Percentiles rank a stretch among this genome's conserved stretches.
phyloP scores from a whole-genome alignment of 73 alveolate species.

The Urostyla sp. region DNA sequence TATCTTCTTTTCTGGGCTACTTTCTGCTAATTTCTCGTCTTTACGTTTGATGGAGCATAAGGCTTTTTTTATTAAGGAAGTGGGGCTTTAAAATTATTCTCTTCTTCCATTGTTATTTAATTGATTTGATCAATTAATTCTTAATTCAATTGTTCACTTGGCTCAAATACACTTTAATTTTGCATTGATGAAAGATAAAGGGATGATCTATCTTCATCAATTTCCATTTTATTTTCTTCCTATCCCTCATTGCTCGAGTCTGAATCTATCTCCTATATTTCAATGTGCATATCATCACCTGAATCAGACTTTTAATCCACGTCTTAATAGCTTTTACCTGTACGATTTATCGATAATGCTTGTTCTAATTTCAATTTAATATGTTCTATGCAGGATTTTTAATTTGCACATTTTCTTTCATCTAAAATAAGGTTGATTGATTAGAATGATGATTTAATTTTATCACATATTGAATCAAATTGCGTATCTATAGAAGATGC shows the following conservation, averaged over 20 bases:
- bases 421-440: slow-evolving; percentile 43
- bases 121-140: too few relatives aligned
- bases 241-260: neutral
- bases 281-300: neutral
- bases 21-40: neutral
- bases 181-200: too few relatives aligned
- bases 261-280: neutral
- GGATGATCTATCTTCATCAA: too few relatives aligned
- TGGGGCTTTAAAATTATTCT: too few relatives aligned
- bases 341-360: neutral
- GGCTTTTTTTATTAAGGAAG: neutral
- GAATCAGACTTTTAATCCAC: neutral
- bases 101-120: slow-evolving; percentile 9
- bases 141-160: too few relatives aligned
- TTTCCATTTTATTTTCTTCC: neutral
- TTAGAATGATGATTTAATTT: slow-evolving; percentile 8
- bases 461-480: slow-evolving; percentile 46
- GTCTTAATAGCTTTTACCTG: neutral
- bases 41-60: neutral
- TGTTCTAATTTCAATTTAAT: slow-evolving; percentile 35
- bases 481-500: slow-evolving; percentile 83
- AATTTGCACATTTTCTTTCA: slow-evolving; percentile 67
- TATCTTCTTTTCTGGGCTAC: neutral
- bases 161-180: too few relatives aligned
- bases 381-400: slow-evolving; percentile 45